Evolutionary conservation across 345 rosid species (phyloP).

Genomic region (Pistacia integerrima): DNA sequence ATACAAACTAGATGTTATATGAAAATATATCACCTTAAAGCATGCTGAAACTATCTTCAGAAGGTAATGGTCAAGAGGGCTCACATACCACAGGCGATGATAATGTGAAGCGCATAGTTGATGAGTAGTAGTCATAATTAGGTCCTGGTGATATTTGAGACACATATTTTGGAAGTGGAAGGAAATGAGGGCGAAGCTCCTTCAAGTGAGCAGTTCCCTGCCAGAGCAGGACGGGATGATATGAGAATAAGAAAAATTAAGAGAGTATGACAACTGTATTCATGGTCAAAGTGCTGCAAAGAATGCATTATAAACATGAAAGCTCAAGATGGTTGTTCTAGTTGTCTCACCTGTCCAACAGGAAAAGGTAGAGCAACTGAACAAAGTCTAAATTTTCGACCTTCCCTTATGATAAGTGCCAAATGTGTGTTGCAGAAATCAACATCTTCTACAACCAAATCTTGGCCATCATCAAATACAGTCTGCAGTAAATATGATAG

Average conservation of each 20-base stretch:
- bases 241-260: slow-evolving; percentile 18
- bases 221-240: slow-evolving; percentile 16
- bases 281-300: neutral
- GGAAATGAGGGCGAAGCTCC: slow-evolving; percentile 67
- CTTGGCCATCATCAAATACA: slow-evolving; percentile 57
- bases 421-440: slow-evolving; percentile 84
- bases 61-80: neutral
- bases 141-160: slow-evolving; percentile 81
- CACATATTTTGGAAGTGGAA: slow-evolving; percentile 81
- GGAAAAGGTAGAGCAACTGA: slow-evolving; percentile 74
- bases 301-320: neutral
- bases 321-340: slow-evolving; percentile 7
- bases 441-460: slow-evolving; percentile 70
- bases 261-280: slow-evolving; percentile 2
- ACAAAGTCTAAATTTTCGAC: slow-evolving; percentile 56
- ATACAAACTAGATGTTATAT: neutral
- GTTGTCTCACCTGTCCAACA: slow-evolving; percentile 50
- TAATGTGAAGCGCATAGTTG: slow-evolving; percentile 81
- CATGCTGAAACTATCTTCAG: slow-evolving; percentile 8
- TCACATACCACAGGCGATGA: slow-evolving; percentile 91
- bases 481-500: slow-evolving; percentile 44
- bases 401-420: slow-evolving; percentile 63
- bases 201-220: slow-evolving; percentile 59
- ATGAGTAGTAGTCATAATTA: slow-evolving; percentile 78
- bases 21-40: neutral